These are phyloP conservation scores for Penicillium roqueforti DNA, from an alignment of 495 filamentous ascomycete species.

Conservation along the genomic window DNA sequence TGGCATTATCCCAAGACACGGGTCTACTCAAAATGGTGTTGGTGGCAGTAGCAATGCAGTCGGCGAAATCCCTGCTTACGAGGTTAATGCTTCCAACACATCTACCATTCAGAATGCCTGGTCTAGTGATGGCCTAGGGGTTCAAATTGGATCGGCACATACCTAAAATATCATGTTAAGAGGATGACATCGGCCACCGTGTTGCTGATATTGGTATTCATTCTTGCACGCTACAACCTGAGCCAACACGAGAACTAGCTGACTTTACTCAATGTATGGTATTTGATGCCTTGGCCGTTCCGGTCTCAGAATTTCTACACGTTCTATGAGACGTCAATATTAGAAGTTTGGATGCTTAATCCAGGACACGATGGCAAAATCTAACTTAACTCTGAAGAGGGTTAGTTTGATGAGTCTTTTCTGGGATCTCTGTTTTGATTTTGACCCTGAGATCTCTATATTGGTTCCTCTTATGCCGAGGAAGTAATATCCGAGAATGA, in stretches of 20 bases:
- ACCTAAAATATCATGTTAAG: constrained; percentile 6
- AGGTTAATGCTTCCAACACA: constrained; percentile 22
- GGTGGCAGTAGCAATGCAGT: constrained; percentile 32
- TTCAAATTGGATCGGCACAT: constrained; percentile 29
- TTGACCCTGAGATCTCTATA: not conserved
- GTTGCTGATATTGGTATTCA: not conserved
- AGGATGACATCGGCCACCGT: not conserved
- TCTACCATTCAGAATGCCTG: constrained; percentile 34
- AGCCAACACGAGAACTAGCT: not conserved
- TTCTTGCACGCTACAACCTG: not conserved
- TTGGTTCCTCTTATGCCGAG: not conserved
- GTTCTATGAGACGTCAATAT: not conserved
- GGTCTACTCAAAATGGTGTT: constrained; percentile 21
- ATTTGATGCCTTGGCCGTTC: not conserved
- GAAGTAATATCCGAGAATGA: not conserved
- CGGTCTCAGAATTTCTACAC: not conserved
- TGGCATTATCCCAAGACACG: constrained; percentile 18
- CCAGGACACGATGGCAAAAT: not conserved
- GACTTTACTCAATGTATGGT: not conserved
- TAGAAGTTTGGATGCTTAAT: not conserved
- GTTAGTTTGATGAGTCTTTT: not conserved
- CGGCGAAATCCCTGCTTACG: constrained; percentile 40
- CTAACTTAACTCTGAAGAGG: not conserved
- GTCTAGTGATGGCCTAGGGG: constrained; percentile 28
- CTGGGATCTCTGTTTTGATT: not conserved